Conservation (phyloP, 371 early-diverging fungal species). For the Mortierella sp. region DNA sequence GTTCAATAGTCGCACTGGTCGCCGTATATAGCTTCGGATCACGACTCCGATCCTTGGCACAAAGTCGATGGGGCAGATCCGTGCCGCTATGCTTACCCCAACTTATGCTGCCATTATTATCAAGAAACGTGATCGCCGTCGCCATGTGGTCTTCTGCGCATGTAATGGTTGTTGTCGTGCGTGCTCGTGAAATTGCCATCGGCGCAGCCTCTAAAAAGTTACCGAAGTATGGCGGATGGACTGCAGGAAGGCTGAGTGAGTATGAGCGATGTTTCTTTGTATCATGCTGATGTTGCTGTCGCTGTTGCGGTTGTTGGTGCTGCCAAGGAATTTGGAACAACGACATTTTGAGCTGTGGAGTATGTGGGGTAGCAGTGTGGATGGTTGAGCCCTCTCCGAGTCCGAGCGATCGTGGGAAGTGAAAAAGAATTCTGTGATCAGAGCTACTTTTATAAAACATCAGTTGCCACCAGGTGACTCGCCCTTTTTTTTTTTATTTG, state of each 20-base stretch:
- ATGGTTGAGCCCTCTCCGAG: no score
- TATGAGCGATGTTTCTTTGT: not conserved
- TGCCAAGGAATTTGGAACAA: not conserved
- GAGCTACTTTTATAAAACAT: not conserved
- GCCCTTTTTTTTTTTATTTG: not conserved
- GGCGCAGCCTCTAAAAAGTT: constrained; percentile 14
- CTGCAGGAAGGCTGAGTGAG: constrained; percentile 22
- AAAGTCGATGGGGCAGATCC: not conserved
- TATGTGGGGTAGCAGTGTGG: no score
- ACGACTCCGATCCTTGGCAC: constrained; percentile 8
- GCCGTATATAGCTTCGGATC: not conserved
- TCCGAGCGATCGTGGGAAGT: not conserved
- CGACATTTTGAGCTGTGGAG: not conserved
- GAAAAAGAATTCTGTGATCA: no score
- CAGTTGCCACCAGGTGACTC: not conserved
- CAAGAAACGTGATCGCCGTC: no score
- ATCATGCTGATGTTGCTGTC: not conserved
- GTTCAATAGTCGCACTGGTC: constrained; percentile 1
- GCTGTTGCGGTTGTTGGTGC: constrained; percentile 4
- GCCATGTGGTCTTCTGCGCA: constrained; percentile 1
- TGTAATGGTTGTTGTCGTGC: constrained; percentile 6
- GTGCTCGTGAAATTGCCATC: constrained; percentile 14
- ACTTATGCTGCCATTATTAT: not conserved
- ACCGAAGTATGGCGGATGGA: not conserved
- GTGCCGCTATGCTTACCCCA: not conserved